A percentile compares a stretch with the other conserved stretches of the same genome.
Evolutionary conservation across 371 early-diverging fungal genomes (phyloP).

Genomic region (Lichtheimia ramosa): DNA sequence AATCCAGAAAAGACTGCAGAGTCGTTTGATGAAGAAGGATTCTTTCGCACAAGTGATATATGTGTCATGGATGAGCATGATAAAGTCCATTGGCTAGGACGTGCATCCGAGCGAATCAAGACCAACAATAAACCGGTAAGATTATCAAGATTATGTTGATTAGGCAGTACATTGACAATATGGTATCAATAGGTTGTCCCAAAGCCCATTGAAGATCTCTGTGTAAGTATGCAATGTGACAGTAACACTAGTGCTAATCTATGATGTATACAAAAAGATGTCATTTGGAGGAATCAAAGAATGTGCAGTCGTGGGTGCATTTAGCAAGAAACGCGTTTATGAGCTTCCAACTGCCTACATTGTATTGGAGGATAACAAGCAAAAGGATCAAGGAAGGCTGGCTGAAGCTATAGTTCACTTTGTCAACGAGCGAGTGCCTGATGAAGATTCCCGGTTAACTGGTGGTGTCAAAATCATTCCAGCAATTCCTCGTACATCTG

Average conservation of each 20-base stretch:
- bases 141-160: background rate
- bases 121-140: background rate
- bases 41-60: background rate
- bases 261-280: background rate
- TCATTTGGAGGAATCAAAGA: background rate
- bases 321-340: background rate
- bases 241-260: background rate
- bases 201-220: background rate
- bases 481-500: background rate
- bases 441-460: background rate
- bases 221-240: background rate
- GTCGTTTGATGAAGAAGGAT: background rate
- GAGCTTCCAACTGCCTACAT: background rate
- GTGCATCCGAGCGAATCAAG: background rate
- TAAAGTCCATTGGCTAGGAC: background rate
- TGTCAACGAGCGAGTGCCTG: constrained; percentile 1
- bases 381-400: background rate
- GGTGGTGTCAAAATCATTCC: background rate
- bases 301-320: background rate
- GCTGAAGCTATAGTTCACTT: background rate
- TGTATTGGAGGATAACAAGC: background rate
- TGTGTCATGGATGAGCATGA: background rate
- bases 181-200: background rate
- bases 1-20: background rate
- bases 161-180: background rate